Evolutionary conservation across 345 rosid genomes (phyloP).

Genomic region (Boechera retrofracta): DNA sequence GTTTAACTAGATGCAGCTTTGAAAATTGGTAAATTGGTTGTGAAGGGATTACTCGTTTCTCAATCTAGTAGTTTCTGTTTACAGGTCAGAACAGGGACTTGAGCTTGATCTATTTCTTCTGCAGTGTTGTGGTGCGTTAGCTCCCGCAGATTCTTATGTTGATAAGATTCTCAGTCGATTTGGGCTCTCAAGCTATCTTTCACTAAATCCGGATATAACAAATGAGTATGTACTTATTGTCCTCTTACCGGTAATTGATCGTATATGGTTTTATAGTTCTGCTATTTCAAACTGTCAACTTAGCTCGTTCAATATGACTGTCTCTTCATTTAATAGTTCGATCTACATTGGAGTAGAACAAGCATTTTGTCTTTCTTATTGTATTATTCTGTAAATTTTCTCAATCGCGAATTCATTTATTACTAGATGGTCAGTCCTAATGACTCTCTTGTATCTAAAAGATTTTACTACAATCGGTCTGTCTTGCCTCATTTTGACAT

Average conservation of each 20-base stretch:
- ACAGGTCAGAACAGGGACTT: slow-evolving; percentile 93
- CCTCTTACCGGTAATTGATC: slow-evolving; percentile 7
- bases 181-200: slow-evolving; percentile 72
- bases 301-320: slow-evolving; percentile 23
- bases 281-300: slow-evolving; percentile 28
- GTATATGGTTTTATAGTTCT: slow-evolving; percentile 24
- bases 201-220: slow-evolving; percentile 55
- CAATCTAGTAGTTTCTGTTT: slow-evolving; percentile 39
- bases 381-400: slow-evolving; percentile 11
- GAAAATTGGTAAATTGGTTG: slow-evolving; percentile 7
- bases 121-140: slow-evolving; percentile 97
- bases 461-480: slow-evolving; percentile 4
- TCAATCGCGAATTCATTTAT: slow-evolving; percentile 1
- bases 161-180: slow-evolving; percentile 76
- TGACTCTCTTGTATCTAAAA: slow-evolving; percentile 25
- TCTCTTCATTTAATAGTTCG: slow-evolving; percentile 4
- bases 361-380: slow-evolving; percentile 14
- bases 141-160: slow-evolving; percentile 86
- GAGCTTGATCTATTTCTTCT: slow-evolving; percentile 95
- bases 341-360: slow-evolving; percentile 8
- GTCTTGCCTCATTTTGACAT: slow-evolving; percentile 24
- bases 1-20: slow-evolving; percentile 12
- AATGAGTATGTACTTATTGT: slow-evolving; percentile 62
- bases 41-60: slow-evolving; percentile 23
- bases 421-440: slow-evolving; percentile 24